phyloP scores from a whole-genome alignment of 192 early-diverging fungal genomes.

The Obelidium mucronatum region DNA sequence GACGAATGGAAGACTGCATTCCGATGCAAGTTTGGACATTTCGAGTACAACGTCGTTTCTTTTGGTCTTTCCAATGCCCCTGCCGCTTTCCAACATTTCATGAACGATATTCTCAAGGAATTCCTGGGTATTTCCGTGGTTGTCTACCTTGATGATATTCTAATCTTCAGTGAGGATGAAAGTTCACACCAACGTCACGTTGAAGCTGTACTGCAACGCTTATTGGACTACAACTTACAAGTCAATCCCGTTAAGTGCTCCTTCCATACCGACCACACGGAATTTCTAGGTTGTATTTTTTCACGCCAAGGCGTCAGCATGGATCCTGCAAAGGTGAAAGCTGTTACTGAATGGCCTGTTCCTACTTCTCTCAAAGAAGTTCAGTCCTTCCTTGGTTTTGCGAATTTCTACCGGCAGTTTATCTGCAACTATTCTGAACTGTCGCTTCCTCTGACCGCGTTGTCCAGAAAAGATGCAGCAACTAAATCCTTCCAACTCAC shows the following conservation, averaged over 20 bases:
- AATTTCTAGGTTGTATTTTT: constrained; percentile 18
- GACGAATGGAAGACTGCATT: constrained; percentile 30
- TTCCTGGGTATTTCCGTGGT: too few relatives aligned
- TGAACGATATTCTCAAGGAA: constrained; percentile 53
- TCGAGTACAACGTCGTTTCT: constrained; percentile 64
- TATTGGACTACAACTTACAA: constrained; percentile 25
- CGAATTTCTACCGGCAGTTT: constrained; percentile 12
- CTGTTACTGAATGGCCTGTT: not conserved
- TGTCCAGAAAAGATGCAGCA: not conserved
- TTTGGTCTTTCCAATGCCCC: constrained; percentile 72
- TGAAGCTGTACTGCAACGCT: constrained; percentile 24
- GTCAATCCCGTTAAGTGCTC: constrained; percentile 24
- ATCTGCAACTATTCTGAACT: constrained; percentile 4
- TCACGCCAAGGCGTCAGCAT: not conserved
- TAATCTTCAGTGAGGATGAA: not conserved
- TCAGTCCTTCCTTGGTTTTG: too few relatives aligned
- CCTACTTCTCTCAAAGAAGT: not conserved
- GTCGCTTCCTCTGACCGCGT: not conserved
- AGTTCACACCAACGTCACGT: constrained; percentile 35
- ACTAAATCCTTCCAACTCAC: not conserved
- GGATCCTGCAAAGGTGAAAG: not conserved
- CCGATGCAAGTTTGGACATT: constrained; percentile 50
- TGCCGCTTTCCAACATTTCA: constrained; percentile 55
- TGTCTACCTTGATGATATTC: too few relatives aligned
- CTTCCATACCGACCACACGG: not conserved